Evolutionary conservation across 2,329 filamentous ascomycete genomes (phyloP).

Genomic region (Neonectria hederae): DNA sequence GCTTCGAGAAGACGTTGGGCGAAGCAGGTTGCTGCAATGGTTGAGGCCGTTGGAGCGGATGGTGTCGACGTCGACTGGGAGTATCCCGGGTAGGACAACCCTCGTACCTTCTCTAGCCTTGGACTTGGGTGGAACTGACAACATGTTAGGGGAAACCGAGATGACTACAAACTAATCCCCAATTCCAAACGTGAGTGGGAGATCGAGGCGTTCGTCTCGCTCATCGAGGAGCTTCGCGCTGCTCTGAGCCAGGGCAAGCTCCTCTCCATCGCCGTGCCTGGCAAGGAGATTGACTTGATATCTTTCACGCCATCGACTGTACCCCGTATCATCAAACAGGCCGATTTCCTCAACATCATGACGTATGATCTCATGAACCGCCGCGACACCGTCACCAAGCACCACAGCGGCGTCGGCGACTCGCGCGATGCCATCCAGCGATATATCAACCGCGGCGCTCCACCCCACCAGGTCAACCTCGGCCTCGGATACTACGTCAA

Average conservation of each 20-base stretch:
- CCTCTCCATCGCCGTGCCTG: slow-evolving; percentile 75
- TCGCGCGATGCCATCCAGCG: slow-evolving; percentile 65
- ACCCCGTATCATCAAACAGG: slow-evolving; percentile 64
- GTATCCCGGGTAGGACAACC: slow-evolving; percentile 58
- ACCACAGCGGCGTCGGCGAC: slow-evolving; percentile 70
- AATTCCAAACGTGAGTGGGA: slow-evolving; percentile 70
- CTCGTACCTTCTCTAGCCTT: neutral
- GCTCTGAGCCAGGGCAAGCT: slow-evolving; percentile 66
- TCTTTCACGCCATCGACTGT: slow-evolving; percentile 69
- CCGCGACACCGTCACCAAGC: slow-evolving; percentile 69
- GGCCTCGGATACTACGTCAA: slow-evolving; percentile 75
- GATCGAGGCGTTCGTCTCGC: slow-evolving; percentile 69
- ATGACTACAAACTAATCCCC: slow-evolving; percentile 72
- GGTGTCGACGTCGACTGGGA: slow-evolving; percentile 75
- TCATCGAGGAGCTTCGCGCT: slow-evolving; percentile 66
- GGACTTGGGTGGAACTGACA: slow-evolving; percentile 2
- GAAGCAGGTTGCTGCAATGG: slow-evolving; percentile 70
- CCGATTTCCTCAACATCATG: slow-evolving; percentile 77
- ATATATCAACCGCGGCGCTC: slow-evolving; percentile 66
- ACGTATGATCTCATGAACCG: slow-evolving; percentile 77
- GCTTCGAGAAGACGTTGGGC: slow-evolving; percentile 67
- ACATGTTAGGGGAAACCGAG: slow-evolving; percentile 70
- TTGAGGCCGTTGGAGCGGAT: slow-evolving; percentile 70
- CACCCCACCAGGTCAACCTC: slow-evolving; percentile 64
- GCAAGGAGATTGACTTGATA: slow-evolving; percentile 71